Conservation (phyloP, 192 early-diverging fungal species). For the Coemansia sp. region DNA sequence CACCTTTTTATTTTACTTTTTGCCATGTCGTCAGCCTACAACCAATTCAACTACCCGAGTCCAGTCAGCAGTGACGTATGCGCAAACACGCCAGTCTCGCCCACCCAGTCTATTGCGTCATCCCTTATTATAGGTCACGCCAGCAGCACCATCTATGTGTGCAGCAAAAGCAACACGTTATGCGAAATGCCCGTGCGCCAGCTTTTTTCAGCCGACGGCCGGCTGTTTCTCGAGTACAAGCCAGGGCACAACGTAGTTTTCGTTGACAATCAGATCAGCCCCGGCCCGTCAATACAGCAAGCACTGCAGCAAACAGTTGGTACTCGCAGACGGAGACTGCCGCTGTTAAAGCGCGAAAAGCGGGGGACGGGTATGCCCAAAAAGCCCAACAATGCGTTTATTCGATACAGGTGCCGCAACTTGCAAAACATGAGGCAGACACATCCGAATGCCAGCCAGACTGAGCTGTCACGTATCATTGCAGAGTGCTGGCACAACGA, state of each 20-base stretch:
- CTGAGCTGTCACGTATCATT: conserved; percentile 20
- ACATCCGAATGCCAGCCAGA: conserved; percentile 15
- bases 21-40: neutral
- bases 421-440: conserved; percentile 3
- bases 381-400: conserved; percentile 28
- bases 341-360: neutral
- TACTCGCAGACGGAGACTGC: neutral
- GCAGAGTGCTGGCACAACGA: conserved; percentile 32
- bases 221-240: conserved; percentile 25
- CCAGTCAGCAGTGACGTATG: neutral
- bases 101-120: neutral
- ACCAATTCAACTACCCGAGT: neutral
- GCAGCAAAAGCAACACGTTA: conserved; percentile 3
- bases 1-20: neutral
- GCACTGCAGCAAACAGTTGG: neutral
- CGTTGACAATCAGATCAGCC: conserved; percentile 5
- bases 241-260: conserved; percentile 24
- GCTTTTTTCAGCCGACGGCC: conserved; percentile 10
- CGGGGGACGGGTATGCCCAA: neutral
- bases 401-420: conserved; percentile 25
- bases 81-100: neutral
- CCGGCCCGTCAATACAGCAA: neutral
- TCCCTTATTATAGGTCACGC: conserved; percentile 8
- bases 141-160: conserved; percentile 1
- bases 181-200: conserved; percentile 16